These are phyloP conservation scores for Candolleomyces aberdarensis DNA, from an alignment of 768 basidiomycete species.

Conservation along the genomic window DNA sequence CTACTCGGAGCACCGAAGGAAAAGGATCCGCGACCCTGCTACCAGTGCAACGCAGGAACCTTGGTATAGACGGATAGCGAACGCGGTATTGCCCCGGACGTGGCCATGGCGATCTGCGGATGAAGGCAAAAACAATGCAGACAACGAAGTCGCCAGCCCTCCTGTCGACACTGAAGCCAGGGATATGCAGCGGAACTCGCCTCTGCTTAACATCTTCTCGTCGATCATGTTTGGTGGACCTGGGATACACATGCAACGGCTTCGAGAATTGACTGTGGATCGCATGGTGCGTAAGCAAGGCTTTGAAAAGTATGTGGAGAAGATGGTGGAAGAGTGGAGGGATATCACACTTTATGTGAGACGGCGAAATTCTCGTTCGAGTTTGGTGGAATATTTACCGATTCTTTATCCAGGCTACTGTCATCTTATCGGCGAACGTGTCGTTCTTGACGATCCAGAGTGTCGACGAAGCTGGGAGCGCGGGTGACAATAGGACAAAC, in stretches of 20 bases:
- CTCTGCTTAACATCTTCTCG: slow-evolving; percentile 31
- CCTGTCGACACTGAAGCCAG: not conserved
- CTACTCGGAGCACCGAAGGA: slow-evolving; percentile 17
- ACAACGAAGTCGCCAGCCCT: not conserved
- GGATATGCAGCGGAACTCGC: slow-evolving; percentile 11
- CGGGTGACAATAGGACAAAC: not conserved
- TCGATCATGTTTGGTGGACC: slow-evolving; percentile 45
- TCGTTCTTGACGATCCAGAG: slow-evolving; percentile 13
- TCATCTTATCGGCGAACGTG: slow-evolving; percentile 13
- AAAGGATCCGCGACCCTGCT: no score
- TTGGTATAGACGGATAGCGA: no score
- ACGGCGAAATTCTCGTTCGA: not conserved
- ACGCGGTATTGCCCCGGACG: no score
- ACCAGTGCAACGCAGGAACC: no score
- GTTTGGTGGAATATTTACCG: not conserved
- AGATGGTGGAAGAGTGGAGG: slow-evolving; percentile 40
- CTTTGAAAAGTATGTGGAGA: slow-evolving; percentile 37
- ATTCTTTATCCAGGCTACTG: slow-evolving; percentile 5
- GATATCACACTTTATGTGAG: slow-evolving; percentile 44
- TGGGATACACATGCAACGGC: slow-evolving; percentile 33
- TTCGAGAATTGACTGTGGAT: slow-evolving; percentile 50
- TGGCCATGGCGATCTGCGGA: no score
- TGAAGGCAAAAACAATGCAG: not conserved
- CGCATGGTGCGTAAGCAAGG: slow-evolving; percentile 30
- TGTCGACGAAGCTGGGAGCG: slow-evolving; percentile 5